phyloP scores from a whole-genome alignment of 176 grass and related monocot genomes.

The Musa itinerans region DNA sequence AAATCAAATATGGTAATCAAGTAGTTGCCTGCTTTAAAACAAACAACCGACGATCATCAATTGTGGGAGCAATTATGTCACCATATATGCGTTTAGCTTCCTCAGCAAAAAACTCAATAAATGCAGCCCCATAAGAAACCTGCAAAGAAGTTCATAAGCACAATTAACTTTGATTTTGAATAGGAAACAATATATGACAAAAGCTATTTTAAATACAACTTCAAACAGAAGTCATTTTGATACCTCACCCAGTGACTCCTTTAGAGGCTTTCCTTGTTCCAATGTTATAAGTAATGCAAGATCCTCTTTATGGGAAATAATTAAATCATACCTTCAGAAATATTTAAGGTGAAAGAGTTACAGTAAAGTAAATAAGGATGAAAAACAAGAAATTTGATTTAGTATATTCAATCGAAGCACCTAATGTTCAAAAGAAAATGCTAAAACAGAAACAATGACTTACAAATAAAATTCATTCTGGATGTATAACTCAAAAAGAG shows the following conservation, averaged over 20 bases:
- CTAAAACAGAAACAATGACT: background rate
- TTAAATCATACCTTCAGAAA: conserved; percentile 78
- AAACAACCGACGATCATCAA: conserved; percentile 71
- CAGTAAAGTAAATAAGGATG: too few species aligned
- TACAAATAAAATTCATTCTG: background rate
- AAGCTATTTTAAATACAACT: conserved; percentile 16
- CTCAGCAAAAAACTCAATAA: conserved; percentile 91
- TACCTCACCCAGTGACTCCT: conserved; percentile 96
- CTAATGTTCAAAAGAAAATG: background rate
- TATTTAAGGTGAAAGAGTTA: background rate
- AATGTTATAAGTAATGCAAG: conserved; percentile 87
- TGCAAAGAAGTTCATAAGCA: conserved; percentile 25
- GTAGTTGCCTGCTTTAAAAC: conserved; percentile 72
- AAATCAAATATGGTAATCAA: conserved; percentile 12
- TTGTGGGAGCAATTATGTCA: conserved; percentile 75
- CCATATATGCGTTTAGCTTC: conserved; percentile 94
- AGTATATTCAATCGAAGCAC: too few species aligned
- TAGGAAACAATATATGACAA: background rate
- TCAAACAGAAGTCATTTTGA: conserved; percentile 15
- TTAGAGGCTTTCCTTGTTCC: conserved; percentile 91
- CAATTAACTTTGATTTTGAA: background rate
- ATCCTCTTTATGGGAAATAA: conserved; percentile 92
- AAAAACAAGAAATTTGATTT: too few species aligned
- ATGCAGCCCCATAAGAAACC: conserved; percentile 87
- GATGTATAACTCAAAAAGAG: background rate